Evolutionary conservation across 768 basidiomycete species (phyloP).

Genomic region (Clavulina sp.): DNA sequence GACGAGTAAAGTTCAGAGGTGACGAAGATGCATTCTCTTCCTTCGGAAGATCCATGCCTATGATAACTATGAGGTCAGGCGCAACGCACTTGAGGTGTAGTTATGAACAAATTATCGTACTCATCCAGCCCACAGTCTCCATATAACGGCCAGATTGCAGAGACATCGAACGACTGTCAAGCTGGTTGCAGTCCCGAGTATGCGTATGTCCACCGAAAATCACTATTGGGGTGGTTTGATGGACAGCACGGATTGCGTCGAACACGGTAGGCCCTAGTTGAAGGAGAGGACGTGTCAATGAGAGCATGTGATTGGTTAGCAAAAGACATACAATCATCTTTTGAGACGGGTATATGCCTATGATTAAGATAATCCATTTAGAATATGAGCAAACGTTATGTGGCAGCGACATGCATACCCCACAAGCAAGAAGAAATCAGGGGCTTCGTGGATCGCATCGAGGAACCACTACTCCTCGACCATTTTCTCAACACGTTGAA

Average conservation of each 20-base stretch:
- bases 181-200: slow-evolving; percentile 59
- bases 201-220: slow-evolving; percentile 76
- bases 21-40: too few relatives aligned
- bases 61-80: too few relatives aligned
- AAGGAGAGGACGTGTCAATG: neutral
- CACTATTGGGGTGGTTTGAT: slow-evolving; percentile 59
- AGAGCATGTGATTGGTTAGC: neutral
- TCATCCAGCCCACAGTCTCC: slow-evolving; percentile 75
- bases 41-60: too few relatives aligned
- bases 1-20: slow-evolving; percentile 41
- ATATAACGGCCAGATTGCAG: slow-evolving; percentile 78
- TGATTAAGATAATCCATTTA: neutral
- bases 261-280: slow-evolving; percentile 58
- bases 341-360: slow-evolving; percentile 58
- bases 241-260: slow-evolving; percentile 52
- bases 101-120: too few relatives aligned
- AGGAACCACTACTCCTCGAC: slow-evolving; percentile 67
- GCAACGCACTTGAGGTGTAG: too few relatives aligned
- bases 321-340: slow-evolving; percentile 39
- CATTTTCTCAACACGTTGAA: slow-evolving; percentile 57
- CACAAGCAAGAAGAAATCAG: slow-evolving; percentile 64
- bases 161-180: slow-evolving; percentile 60
- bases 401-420: slow-evolving; percentile 35
- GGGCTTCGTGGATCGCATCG: slow-evolving; percentile 65
- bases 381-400: too few relatives aligned